Evolutionary conservation across 129 eudicot species (phyloP).

Genomic region (Helianthus tuberosus): DNA sequence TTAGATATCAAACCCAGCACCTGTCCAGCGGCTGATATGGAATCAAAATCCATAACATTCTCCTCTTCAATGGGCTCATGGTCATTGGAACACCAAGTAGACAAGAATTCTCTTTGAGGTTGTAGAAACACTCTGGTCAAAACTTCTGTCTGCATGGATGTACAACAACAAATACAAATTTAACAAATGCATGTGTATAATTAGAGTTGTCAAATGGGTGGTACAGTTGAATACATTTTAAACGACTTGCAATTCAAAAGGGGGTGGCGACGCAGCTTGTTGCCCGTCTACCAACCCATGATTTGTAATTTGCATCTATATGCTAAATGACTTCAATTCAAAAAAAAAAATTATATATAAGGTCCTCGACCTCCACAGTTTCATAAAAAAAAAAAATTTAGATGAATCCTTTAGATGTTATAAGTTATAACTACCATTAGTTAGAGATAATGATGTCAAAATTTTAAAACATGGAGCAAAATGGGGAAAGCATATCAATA

Average conservation of each 20-base stretch:
- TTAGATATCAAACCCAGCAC: conserved; percentile 39
- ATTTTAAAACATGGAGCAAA: background rate
- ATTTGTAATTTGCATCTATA: too few species aligned
- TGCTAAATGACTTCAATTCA: too few species aligned
- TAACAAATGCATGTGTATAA: background rate
- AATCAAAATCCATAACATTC: conserved; percentile 61
- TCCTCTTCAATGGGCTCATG: conserved; percentile 63
- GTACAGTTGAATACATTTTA: background rate
- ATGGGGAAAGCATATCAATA: background rate
- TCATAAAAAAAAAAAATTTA: too few species aligned
- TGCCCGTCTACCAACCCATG: too few species aligned
- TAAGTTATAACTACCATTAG: too few species aligned
- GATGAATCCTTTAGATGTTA: too few species aligned
- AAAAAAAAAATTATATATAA: too few species aligned
- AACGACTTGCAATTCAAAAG: background rate
- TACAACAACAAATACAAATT: background rate
- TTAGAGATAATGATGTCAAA: too few species aligned
- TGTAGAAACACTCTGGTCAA: conserved; percentile 53
- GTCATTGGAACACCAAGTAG: conserved; percentile 84
- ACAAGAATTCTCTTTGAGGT: conserved; percentile 63
- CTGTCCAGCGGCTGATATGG: conserved; percentile 53
- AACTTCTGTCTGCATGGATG: conserved; percentile 58
- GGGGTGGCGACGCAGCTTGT: too few species aligned
- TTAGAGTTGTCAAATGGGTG: too few species aligned
- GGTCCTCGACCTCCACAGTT: too few species aligned